Base-by-base conservation (phyloP, 164 flowering plant species). In the Tetrastigma voinierianum region DNA sequence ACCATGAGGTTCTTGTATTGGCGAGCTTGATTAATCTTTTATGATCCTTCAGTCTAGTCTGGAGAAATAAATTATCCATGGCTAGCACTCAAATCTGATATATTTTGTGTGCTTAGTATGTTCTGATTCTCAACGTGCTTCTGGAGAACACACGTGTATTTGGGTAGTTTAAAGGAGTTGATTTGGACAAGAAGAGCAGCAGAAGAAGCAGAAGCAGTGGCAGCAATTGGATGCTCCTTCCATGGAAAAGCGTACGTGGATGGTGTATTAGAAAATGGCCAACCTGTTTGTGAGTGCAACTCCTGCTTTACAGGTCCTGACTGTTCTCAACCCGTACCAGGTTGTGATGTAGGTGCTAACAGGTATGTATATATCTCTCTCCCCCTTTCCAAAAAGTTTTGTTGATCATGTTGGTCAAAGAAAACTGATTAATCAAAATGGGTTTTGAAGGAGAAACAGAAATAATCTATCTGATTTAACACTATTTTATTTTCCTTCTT, bases 201-300 rank as follows among this genome's bases (percentile, higher is more conserved):
- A 10, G 71, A 1, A 46, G 77, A 76, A 32, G 82, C 80, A 10
- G 84, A 76, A 54, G 66, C 59, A 10, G 78, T 76, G 24, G 84
- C 84, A 12, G 10, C 73, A 1, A 8, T 70, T 3, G 15, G 68
- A 0, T 78, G 84, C 40, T 81, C 84, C 0, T 80, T 77, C 11
- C 78, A 81, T 64, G 82, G 84, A 17, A 53, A 61, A 20, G 84
- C 80, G 17, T 81, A 18, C 59, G 32, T 80, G 43, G 83, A 80
- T 49, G 81, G 83, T 1, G 6, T 51, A 19, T 15, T 57, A 4
- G 23, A 1, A 9, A 62, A 60, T 14, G 72, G 74, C 13, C 52
- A 51, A 18, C 77, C 77, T 1, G 57, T 67, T 25, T 75, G 83
- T 43, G 77, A 72, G 67, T 80, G 81, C 48, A 53, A 75, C 15